phyloP scores from a whole-genome alignment of 148 eudicot species.

The Camellia japonica region DNA sequence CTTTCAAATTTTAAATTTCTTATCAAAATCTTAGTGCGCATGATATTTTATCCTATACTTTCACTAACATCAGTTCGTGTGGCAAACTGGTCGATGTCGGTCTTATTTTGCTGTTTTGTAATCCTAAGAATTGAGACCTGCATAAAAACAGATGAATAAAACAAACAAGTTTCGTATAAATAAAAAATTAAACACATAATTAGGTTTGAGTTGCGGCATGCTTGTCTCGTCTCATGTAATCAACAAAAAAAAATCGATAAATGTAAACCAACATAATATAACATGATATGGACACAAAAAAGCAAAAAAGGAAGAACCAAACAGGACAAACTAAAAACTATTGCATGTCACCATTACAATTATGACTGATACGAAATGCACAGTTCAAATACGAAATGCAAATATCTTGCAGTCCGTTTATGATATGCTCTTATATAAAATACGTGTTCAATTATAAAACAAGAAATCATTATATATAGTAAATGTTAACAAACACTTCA shows the following conservation, averaged over 20 bases:
- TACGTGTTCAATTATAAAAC: too few species aligned
- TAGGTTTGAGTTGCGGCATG: not conserved
- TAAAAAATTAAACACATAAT: not conserved
- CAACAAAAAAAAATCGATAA: not conserved
- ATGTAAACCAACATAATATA: not conserved
- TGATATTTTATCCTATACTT: not conserved
- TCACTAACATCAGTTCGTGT: conserved; percentile 45
- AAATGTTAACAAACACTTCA: too few species aligned
- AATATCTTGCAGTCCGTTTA: too few species aligned
- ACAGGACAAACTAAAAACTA: too few species aligned
- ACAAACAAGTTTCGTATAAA: not conserved
- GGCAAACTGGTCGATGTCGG: conserved; percentile 69
- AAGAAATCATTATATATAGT: too few species aligned
- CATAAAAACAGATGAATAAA: conserved; percentile 8
- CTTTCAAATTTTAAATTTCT: not conserved
- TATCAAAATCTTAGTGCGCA: not conserved
- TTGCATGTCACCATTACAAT: too few species aligned
- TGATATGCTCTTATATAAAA: too few species aligned
- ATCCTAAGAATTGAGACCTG: conserved; percentile 82
- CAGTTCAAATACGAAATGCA: too few species aligned
- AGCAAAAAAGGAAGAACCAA: too few species aligned
- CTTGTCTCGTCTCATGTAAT: not conserved
- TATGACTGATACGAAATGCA: too few species aligned
- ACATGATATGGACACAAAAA: too few species aligned
- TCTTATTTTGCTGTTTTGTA: conserved; percentile 37